Conservation (phyloP, 768 basidiomycete species). For the Leccinum uliginosum region DNA sequence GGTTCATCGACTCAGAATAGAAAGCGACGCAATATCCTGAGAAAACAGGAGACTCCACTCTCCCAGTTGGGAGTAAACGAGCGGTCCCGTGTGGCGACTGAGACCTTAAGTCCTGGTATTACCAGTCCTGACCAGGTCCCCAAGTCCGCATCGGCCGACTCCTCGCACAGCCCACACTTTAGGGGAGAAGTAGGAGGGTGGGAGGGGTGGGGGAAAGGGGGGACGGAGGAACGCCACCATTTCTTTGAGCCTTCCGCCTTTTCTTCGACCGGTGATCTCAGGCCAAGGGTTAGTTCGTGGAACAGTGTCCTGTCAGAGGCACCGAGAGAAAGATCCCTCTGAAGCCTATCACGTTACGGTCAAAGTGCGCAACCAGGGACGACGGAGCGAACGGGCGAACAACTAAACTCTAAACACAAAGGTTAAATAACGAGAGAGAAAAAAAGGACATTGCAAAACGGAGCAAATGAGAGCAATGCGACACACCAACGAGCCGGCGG, state of each 20-base stretch:
- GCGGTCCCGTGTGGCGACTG: neutral
- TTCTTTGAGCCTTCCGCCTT: neutral
- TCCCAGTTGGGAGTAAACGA: neutral
- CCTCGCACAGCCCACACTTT: neutral
- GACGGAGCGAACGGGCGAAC: neutral
- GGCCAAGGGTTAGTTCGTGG: neutral
- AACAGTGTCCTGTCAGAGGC: neutral
- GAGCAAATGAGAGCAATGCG: neutral
- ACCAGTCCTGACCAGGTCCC: neutral
- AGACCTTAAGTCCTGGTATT: neutral
- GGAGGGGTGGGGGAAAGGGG: neutral
- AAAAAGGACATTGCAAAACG: neutral
- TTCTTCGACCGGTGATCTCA: constrained; percentile 1
- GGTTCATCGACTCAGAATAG: neutral
- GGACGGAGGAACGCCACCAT: constrained; percentile 1
- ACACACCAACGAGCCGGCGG: constrained; percentile 5
- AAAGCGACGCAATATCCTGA: neutral
- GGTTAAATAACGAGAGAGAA: neutral
- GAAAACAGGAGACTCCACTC: neutral
- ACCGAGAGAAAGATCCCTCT: neutral
- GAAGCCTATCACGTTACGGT: neutral
- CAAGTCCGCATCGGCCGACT: neutral
- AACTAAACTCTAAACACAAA: neutral
- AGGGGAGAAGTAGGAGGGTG: neutral
- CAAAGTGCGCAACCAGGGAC: constrained; percentile 3